Evolutionary conservation across 2,329 filamentous ascomycete species (phyloP), one percentile per base, ranked within the genome.

Genomic region (Daldinia sp.): DNA sequence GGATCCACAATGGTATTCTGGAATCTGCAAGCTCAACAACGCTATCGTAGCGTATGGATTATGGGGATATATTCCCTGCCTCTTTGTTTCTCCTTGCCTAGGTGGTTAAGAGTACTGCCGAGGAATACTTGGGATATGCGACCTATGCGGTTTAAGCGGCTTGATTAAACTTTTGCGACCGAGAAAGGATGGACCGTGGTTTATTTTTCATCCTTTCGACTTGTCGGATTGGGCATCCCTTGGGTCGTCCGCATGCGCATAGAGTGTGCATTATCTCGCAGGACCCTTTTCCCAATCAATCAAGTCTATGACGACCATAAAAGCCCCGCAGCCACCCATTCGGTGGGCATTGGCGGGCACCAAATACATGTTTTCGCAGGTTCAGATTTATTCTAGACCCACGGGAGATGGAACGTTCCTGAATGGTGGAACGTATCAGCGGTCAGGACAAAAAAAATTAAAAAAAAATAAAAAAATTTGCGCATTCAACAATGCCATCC

Each of bases 191-290:
- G 10, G 19, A 21, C 11, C 13, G 7, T 32, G 27, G 47, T 21
- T n/a, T 21, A 29, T 15, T 19, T 15, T 19, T 50, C 30, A 23
- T 13, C 21, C 13, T 30, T 23, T 35, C 10, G 2, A 17, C 17
- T 29, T 9, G 23, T 15, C n/a, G 34, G 39, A 52, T 29, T 41
- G n/a, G 35, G 25, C n/a, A 27, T 39, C 23, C 25, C 50, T 39
- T 45, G 30, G 10, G 27, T 32, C 29, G 48, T 51, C 17, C 25
- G 29, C 45, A 55, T 57, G 35, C 32, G 13, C 39, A 32, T 19
- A 34, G 29, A 23, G 41, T 58, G 34, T 58, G 60, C 63, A 63
- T 66, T 63, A 66, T 66, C 63, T 66, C 45, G 63, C 60, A 58
- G 52, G 10, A 10, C 27, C 34, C 19, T n/a, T n/a, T n/a, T n/a